A percentile compares a stretch with the other conserved stretches of the same genome.
phyloP scores from a whole-genome alignment of 2,329 filamentous ascomycete genomes.

The Davidsoniella neocaledoniae region DNA sequence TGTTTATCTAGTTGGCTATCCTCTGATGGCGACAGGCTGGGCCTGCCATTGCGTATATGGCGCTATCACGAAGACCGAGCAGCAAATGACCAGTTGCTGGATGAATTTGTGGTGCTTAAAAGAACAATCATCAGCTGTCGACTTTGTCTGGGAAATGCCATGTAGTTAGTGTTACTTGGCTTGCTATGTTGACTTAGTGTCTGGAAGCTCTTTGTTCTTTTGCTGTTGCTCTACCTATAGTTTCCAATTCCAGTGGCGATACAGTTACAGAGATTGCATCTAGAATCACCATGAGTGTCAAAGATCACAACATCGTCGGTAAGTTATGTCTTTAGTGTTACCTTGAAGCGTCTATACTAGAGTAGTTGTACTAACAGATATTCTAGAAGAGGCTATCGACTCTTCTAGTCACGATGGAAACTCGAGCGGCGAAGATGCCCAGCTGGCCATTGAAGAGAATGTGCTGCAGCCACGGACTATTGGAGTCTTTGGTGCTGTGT shows the following conservation, averaged over 20 bases:
- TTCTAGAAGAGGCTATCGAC: background rate
- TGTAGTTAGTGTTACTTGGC: too few relatives aligned
- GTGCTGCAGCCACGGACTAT: constrained; percentile 24
- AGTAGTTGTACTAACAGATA: background rate
- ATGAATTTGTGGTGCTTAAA: too few relatives aligned
- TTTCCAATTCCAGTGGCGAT: too few relatives aligned
- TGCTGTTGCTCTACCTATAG: too few relatives aligned
- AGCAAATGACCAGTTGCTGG: background rate
- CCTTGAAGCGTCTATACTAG: background rate
- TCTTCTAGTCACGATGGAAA: constrained; percentile 2
- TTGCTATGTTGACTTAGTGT: too few relatives aligned
- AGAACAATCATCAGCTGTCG: too few relatives aligned
- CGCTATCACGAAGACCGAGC: constrained; percentile 2
- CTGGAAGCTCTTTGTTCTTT: too few relatives aligned
- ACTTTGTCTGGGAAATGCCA: too few relatives aligned
- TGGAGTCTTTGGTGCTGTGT: constrained; percentile 34
- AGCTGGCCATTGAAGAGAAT: background rate
- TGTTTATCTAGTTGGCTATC: too few relatives aligned
- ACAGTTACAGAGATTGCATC: too few relatives aligned
- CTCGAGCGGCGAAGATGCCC: background rate
- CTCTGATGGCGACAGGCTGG: background rate
- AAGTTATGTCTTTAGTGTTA: background rate
- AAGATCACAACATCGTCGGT: constrained; percentile 3
- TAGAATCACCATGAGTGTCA: background rate
- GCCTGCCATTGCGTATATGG: constrained; percentile 1